Evolutionary conservation across 192 early-diverging fungal genomes (phyloP).

Genomic region (Backusella macrospora): DNA sequence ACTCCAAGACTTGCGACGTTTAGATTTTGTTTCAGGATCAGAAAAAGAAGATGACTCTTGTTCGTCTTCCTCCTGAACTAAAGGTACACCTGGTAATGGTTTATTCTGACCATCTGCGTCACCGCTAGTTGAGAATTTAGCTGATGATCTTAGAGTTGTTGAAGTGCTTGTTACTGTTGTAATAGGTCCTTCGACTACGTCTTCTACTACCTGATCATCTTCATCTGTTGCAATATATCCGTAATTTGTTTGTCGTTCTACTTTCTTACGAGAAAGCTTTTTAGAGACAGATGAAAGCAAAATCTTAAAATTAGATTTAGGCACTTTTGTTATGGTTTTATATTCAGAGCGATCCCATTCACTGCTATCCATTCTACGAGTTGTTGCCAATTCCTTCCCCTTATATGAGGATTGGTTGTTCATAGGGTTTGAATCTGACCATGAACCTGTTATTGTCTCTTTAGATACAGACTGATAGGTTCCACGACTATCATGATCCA

Average conservation of each 20-base stretch:
- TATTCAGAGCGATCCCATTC: not conserved
- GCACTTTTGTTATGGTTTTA: not conserved
- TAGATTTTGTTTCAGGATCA: conserved; percentile 12
- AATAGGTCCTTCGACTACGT: conserved; percentile 18
- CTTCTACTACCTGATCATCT: conserved; percentile 3
- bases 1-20: conserved; percentile 23
- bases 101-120: conserved; percentile 9
- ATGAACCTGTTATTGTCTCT: not conserved
- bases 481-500: conserved; percentile 1
- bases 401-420: not conserved
- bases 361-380: not conserved
- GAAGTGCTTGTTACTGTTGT: conserved; percentile 26
- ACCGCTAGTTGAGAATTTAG: not conserved
- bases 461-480: not conserved
- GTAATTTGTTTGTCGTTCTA: conserved; percentile 35
- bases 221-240: conserved; percentile 13
- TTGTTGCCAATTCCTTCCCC: not conserved
- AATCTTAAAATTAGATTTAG: conserved; percentile 38
- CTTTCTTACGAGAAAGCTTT: conserved; percentile 46
- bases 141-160: conserved; percentile 18
- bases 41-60: not conserved
- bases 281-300: conserved; percentile 53
- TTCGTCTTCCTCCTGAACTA: conserved; percentile 13
- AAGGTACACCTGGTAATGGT: conserved; percentile 1
- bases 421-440: not conserved